Base-by-base conservation (phyloP, 169 alveolate genomes). In the Perkinsus olseni region DNA sequence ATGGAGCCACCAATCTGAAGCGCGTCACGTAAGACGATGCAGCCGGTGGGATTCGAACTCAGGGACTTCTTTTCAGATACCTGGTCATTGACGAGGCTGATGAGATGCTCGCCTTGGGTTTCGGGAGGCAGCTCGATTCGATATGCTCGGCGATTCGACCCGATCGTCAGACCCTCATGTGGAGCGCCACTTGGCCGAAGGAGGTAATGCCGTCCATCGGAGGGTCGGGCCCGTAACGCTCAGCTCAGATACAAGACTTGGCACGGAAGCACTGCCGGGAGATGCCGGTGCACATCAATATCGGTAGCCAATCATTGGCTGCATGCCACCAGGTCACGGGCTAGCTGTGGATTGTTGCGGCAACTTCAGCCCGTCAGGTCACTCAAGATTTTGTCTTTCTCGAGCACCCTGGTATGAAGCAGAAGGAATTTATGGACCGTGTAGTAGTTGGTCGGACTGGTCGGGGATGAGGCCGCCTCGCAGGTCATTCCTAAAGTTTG, bases 131-230 rank as follows among this genome's bases (percentile, higher is more conserved):
- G 94, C 97, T 97, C 13, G 93, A 94, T 20, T 96, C 96, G 92
- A 97, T 98, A 36, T 91, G 97, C 50, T 94, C 95, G 48, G 95
- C 95, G 40, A 96, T 95, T 37, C 92, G 99, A 45, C 97, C 97
- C 21, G 82, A 62, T 91, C 95, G 99, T 91, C 98, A 98, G 95
- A 97, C 98, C 24, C 92, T 97, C 90, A 96, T 98, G 96, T 98
- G 97, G 95, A 95, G 98, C 50, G 99, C 99, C 13, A 98, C 99
- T 3, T 98, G 99, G 98, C 99, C 99, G 28, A 94, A 96, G 92
- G 97, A 97, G 92, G 98, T 98, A 62, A 62, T 24, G 8, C 13
- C 37, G 50, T 11, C 17, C 0, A 0, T 62, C 82, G 82, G 8
- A 24, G 82, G 8, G 31, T 1, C 13, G 28, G 24, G 62, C 6